Percentiles rank a stretch among this genome's conserved stretches.
These are phyloP conservation scores for Yarrowia hollandica DNA, from an alignment of 805 yeast species.

Conservation along the genomic window DNA sequence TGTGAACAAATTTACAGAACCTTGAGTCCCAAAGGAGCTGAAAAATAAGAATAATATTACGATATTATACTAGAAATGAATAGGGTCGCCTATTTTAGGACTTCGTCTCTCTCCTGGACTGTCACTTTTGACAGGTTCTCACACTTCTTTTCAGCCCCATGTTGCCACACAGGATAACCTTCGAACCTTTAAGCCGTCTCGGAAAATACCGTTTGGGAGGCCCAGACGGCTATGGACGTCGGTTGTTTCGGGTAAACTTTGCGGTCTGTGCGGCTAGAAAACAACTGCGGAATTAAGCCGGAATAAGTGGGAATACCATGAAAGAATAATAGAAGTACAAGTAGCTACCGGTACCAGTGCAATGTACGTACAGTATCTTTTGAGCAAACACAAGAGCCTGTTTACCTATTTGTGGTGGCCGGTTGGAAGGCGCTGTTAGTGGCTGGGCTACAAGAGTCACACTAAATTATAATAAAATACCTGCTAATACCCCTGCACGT, in stretches of 20 bases:
- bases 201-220: not conserved
- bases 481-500: too few species aligned
- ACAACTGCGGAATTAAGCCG: not conserved
- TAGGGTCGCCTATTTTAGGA: too few species aligned
- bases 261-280: conserved; percentile 3
- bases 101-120: too few species aligned
- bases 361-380: too few species aligned
- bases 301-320: not conserved
- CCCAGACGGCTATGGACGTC: conserved; percentile 17
- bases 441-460: too few species aligned
- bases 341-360: too few species aligned
- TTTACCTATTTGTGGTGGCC: too few species aligned
- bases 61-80: not conserved
- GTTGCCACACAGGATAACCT: not conserved
- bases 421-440: too few species aligned
- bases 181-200: not conserved
- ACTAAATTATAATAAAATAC: too few species aligned
- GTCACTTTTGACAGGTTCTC: not conserved
- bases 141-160: not conserved
- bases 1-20: not conserved
- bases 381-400: too few species aligned
- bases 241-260: not conserved
- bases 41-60: not conserved
- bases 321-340: too few species aligned
- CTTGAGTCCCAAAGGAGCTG: not conserved